phyloP scores from a whole-genome alignment of 441 rosid species.

The Pelargonium australe region DNA sequence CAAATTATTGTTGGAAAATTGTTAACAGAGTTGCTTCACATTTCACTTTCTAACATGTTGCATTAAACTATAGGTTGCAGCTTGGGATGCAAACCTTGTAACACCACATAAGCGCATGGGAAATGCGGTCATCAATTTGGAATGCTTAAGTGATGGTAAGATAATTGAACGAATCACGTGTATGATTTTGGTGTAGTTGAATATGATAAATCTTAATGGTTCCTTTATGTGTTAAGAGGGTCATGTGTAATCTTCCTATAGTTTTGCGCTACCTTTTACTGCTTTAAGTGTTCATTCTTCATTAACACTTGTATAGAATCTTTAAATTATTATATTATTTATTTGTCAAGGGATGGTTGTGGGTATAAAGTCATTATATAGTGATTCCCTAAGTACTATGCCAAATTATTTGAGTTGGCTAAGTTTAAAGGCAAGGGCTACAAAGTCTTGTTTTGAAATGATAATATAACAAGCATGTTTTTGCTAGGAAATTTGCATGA shows the following conservation, averaged over 20 bases:
- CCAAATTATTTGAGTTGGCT: neutral
- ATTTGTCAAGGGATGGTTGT: neutral
- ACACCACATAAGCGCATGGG: conserved; percentile 98
- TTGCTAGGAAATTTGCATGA: conserved; percentile 62
- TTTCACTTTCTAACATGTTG: neutral
- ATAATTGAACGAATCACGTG: conserved; percentile 20
- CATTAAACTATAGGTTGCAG: conserved; percentile 60
- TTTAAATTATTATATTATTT: neutral
- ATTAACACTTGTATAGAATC: neutral
- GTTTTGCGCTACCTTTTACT: neutral
- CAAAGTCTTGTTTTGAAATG: conserved; percentile 12
- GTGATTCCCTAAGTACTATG: neutral
- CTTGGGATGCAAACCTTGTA: conserved; percentile 98
- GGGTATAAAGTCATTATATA: neutral
- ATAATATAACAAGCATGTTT: conserved; percentile 16
- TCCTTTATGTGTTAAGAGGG: neutral
- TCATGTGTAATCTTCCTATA: neutral
- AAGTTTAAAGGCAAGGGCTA: conserved; percentile 7
- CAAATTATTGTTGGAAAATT: neutral
- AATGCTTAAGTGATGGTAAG: conserved; percentile 67
- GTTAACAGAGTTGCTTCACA: neutral
- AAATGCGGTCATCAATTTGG: conserved; percentile 55
- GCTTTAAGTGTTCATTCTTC: neutral
- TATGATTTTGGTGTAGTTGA: neutral
- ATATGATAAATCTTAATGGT: neutral